Evolutionary conservation across 768 basidiomycete genomes (phyloP).

Genomic region (Naganishia randhawae): DNA sequence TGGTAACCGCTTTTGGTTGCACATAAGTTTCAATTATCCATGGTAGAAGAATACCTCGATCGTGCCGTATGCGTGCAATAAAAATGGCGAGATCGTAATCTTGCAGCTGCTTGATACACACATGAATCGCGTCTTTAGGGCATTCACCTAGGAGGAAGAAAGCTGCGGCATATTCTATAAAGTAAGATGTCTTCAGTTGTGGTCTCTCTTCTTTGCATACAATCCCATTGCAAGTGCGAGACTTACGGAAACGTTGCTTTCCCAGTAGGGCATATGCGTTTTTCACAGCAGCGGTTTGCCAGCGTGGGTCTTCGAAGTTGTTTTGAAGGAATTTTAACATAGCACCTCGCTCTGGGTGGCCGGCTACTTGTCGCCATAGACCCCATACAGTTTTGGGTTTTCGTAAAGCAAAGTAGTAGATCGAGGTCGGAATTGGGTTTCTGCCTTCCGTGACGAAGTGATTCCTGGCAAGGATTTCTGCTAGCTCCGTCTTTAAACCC

Average conservation of each 20-base stretch:
- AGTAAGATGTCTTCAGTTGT: too few relatives aligned
- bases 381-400: slow-evolving; percentile 89
- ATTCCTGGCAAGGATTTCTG: slow-evolving; percentile 66
- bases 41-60: slow-evolving; percentile 72
- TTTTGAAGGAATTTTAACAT: slow-evolving; percentile 92
- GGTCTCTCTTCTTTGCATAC: too few relatives aligned
- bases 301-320: slow-evolving; percentile 75
- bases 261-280: slow-evolving; percentile 89
- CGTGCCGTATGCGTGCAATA: slow-evolving; percentile 77
- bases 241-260: slow-evolving; percentile 85
- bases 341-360: slow-evolving; percentile 80
- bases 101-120: slow-evolving; percentile 77
- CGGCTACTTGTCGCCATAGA: slow-evolving; percentile 89
- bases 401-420: slow-evolving; percentile 91
- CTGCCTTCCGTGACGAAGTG: slow-evolving; percentile 82
- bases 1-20: slow-evolving; percentile 74
- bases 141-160: slow-evolving; percentile 91
- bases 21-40: slow-evolving; percentile 68
- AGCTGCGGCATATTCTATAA: slow-evolving; percentile 89
- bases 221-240: background rate
- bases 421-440: slow-evolving; percentile 81
- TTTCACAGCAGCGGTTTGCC: slow-evolving; percentile 90
- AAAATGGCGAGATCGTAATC: slow-evolving; percentile 90
- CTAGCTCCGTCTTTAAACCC: background rate
- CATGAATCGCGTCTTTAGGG: slow-evolving; percentile 83